Evolutionary conservation across 495 filamentous ascomycete species (phyloP).

Genomic region (Lindgomyces ingoldianus): DNA sequence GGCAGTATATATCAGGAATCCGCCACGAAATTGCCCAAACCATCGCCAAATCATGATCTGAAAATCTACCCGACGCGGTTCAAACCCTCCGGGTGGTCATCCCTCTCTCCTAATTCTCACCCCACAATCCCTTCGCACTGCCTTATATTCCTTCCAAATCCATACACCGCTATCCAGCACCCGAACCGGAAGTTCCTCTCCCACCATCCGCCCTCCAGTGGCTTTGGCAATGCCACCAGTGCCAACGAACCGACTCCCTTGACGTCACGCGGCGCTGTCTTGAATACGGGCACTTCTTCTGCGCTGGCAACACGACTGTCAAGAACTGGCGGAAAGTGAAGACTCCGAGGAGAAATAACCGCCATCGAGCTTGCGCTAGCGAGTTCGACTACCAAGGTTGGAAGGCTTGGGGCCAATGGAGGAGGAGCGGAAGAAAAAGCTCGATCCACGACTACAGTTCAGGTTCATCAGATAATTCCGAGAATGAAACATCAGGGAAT

Average conservation of each 20-base stretch:
- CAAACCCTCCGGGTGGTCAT: slow-evolving; percentile 43
- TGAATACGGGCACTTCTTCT: slow-evolving; percentile 54
- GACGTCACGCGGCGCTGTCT: slow-evolving; percentile 52
- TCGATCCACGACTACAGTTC: slow-evolving; percentile 8
- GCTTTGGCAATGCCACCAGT: slow-evolving; percentile 54
- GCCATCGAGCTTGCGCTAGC: slow-evolving; percentile 47
- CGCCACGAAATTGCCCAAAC: too few relatives aligned
- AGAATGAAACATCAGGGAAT: too few relatives aligned
- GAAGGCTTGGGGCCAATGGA: slow-evolving; percentile 48
- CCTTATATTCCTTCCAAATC: neutral
- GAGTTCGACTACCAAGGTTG: slow-evolving; percentile 55
- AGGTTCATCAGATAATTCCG: neutral
- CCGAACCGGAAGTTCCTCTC: neutral
- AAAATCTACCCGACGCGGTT: slow-evolving; percentile 36
- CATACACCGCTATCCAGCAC: slow-evolving; percentile 6
- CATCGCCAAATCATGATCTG: slow-evolving; percentile 1
- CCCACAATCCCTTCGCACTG: slow-evolving; percentile 26
- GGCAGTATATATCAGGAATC: too few relatives aligned
- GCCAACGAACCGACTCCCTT: slow-evolving; percentile 47
- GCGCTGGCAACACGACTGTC: slow-evolving; percentile 46
- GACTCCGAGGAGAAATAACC: slow-evolving; percentile 35
- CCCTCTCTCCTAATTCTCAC: slow-evolving; percentile 45
- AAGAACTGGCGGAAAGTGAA: slow-evolving; percentile 33
- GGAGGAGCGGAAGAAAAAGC: slow-evolving; percentile 27
- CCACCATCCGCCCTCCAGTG: slow-evolving; percentile 44